These are phyloP conservation scores for Phlebiopsis flavidoalba DNA, from an alignment of 768 basidiomycete genomes.

Conservation along the genomic window DNA sequence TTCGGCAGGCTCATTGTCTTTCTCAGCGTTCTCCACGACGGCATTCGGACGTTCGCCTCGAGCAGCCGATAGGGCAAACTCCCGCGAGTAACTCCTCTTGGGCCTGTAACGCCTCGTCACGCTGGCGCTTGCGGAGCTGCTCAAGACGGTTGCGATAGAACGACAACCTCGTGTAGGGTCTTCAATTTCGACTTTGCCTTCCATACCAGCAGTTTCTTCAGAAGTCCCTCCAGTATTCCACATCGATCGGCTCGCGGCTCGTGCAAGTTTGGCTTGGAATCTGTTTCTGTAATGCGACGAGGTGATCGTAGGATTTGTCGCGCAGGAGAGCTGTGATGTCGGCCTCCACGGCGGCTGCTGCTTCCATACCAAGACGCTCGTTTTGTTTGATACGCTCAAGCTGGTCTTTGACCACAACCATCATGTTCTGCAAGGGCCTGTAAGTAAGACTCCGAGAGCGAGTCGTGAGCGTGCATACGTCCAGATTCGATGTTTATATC, in stretches of 20 bases:
- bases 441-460: background rate
- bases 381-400: slow-evolving; percentile 68
- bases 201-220: slow-evolving; percentile 92
- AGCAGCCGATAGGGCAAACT: slow-evolving; percentile 58
- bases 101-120: slow-evolving; percentile 92
- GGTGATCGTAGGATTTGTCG: slow-evolving; percentile 83
- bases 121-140: slow-evolving; percentile 90
- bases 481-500: slow-evolving; percentile 93
- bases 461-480: slow-evolving; percentile 45
- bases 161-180: slow-evolving; percentile 90
- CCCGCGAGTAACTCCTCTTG: slow-evolving; percentile 87
- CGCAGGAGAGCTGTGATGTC: slow-evolving; percentile 79
- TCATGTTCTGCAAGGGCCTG: slow-evolving; percentile 69
- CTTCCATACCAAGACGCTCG: slow-evolving; percentile 60
- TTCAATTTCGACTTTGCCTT: slow-evolving; percentile 96
- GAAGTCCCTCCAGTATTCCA: slow-evolving; percentile 92
- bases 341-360: slow-evolving; percentile 75
- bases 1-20: slow-evolving; percentile 36
- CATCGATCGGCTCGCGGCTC: slow-evolving; percentile 92
- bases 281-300: slow-evolving; percentile 75
- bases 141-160: slow-evolving; percentile 94
- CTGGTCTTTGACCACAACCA: slow-evolving; percentile 91
- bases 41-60: slow-evolving; percentile 38
- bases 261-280: slow-evolving; percentile 83
- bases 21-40: slow-evolving; percentile 29